Conservation (phyloP, 352 stramenopile species). For the Globisporangium nagaii region DNA sequence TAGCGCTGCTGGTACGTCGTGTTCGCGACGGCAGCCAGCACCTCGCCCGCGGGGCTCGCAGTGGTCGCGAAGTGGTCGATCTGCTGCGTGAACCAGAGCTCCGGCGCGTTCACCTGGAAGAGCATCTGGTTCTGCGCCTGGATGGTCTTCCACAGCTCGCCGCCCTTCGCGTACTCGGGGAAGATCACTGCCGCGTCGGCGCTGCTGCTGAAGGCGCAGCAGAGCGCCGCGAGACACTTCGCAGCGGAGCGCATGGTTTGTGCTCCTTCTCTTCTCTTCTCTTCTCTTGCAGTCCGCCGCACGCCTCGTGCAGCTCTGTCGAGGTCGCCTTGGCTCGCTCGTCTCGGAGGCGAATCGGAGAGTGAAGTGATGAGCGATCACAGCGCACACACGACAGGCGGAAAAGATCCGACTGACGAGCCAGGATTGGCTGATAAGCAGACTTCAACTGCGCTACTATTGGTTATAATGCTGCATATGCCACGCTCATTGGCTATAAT, state of each 20-base stretch:
- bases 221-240: neutral
- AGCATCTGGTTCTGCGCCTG: conserved; percentile 43
- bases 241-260: neutral
- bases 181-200: conserved; percentile 14
- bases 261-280: neutral
- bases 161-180: conserved; percentile 37
- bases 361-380: conserved; percentile 1
- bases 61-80: conserved; percentile 48
- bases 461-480: too few relatives aligned
- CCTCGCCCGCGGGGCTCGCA: too few relatives aligned
- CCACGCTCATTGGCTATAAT: neutral
- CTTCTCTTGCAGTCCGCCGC: neutral
- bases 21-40: conserved; percentile 7
- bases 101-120: conserved; percentile 25
- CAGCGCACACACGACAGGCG: neutral
- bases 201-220: neutral
- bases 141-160: conserved; percentile 45
- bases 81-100: conserved; percentile 66
- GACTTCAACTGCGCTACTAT: neutral
- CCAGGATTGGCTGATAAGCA: neutral
- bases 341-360: neutral
- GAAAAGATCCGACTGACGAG: neutral
- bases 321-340: too few relatives aligned
- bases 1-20: conserved; percentile 70
- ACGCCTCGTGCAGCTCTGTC: too few relatives aligned